These are phyloP conservation scores for Ophiostoma quercus DNA, from an alignment of 2,329 filamentous ascomycete genomes.

Conservation along the genomic window DNA sequence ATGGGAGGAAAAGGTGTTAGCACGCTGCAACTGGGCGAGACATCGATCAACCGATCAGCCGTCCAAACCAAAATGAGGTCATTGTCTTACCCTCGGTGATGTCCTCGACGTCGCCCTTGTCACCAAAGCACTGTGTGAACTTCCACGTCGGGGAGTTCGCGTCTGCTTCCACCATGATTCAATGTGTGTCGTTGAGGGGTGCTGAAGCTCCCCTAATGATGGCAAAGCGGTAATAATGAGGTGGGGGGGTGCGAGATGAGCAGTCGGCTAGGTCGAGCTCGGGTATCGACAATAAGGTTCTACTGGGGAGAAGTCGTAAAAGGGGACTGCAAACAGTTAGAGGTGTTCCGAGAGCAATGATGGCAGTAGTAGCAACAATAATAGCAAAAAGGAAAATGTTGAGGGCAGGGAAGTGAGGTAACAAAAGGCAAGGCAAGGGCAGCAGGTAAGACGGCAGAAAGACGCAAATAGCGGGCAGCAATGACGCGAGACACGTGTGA, in stretches of 20 bases:
- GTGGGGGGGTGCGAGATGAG: background rate
- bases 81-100: slow-evolving; percentile 78
- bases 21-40: background rate
- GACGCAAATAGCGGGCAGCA: background rate
- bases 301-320: background rate
- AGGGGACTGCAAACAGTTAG: background rate
- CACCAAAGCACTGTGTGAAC: slow-evolving; percentile 99
- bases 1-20: slow-evolving; percentile 12
- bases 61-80: background rate
- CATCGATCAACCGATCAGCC: background rate
- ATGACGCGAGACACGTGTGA: slow-evolving; percentile 7
- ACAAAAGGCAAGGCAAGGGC: background rate
- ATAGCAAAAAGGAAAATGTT: background rate
- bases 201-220: slow-evolving; percentile 20
- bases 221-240: background rate
- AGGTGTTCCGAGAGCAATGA: background rate
- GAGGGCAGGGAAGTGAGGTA: background rate
- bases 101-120: slow-evolving; percentile 98
- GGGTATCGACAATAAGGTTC: background rate
- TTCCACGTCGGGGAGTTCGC: slow-evolving; percentile 96
- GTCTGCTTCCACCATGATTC: slow-evolving; percentile 93
- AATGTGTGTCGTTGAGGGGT: slow-evolving; percentile 23
- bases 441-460: background rate
- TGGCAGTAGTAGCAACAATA: background rate
- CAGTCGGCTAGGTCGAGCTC: background rate